phyloP scores from a whole-genome alignment of 805 yeast genomes.

The Kregervanrija delftensis region DNA sequence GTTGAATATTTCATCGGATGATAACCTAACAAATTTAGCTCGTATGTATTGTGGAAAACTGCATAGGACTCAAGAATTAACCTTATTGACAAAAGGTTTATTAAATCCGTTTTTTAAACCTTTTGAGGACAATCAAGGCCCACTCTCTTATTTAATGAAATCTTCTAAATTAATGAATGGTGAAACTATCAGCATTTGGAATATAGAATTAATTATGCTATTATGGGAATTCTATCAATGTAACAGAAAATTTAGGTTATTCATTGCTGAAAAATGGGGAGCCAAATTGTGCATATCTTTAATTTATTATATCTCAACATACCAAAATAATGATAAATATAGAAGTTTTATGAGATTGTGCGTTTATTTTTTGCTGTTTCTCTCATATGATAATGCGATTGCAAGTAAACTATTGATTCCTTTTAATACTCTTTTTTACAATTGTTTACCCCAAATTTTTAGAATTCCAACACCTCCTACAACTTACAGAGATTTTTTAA shows the following conservation, averaged over 20 bases:
- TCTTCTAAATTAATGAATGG: conserved; percentile 9
- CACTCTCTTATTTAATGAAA: conserved; percentile 22
- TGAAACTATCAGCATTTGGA: conserved; percentile 34
- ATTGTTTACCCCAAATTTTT: conserved; percentile 46
- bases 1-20: conserved; percentile 28
- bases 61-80: conserved; percentile 48
- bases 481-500: conserved; percentile 59
- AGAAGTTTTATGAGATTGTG: conserved; percentile 41
- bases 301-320: conserved; percentile 50
- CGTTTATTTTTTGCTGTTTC: conserved; percentile 44
- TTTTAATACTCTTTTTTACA: conserved; percentile 35
- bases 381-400: conserved; percentile 33
- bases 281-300: conserved; percentile 48
- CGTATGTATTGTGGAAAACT: conserved; percentile 47
- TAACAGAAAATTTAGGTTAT: conserved; percentile 47
- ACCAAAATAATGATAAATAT: conserved; percentile 32
- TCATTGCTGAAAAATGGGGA: conserved; percentile 36
- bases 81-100: conserved; percentile 40
- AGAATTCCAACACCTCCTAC: conserved; percentile 32
- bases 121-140: conserved; percentile 19
- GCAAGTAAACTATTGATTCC: conserved; percentile 37
- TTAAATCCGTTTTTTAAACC: conserved; percentile 43
- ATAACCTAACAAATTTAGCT: conserved; percentile 32
- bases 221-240: conserved; percentile 75
- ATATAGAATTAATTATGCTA: conserved; percentile 52